Percentiles rank a stretch among this genome's conserved stretches.
phyloP scores from a whole-genome alignment of 352 stramenopile species.

The Phytophthora colocasiae region DNA sequence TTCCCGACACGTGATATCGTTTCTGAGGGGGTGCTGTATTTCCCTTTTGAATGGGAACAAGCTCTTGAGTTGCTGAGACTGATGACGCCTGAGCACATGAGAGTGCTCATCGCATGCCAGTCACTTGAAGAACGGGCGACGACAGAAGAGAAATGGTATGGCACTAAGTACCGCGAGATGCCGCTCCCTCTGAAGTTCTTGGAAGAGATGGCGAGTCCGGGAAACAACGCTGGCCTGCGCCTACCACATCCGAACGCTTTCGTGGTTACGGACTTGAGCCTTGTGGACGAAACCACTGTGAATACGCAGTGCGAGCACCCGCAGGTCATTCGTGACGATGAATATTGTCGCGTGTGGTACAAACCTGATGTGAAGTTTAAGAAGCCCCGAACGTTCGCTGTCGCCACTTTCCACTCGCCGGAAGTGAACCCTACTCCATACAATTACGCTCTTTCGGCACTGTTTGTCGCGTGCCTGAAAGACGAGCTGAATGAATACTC shows the following conservation, averaged over 20 bases:
- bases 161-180: conserved; percentile 46
- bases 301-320: conserved; percentile 29
- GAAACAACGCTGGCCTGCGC: conserved; percentile 44
- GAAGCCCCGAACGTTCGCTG: conserved; percentile 87
- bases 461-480: conserved; percentile 75
- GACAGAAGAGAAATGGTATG: conserved; percentile 57
- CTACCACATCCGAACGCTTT: conserved; percentile 50
- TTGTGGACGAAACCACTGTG: conserved; percentile 22
- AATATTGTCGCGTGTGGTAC: conserved; percentile 64
- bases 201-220: conserved; percentile 25
- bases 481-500: conserved; percentile 83
- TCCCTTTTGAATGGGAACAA: conserved; percentile 55
- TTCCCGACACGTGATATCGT: conserved; percentile 61
- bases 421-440: conserved; percentile 59
- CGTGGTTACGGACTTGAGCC: conserved; percentile 28
- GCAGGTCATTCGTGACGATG: conserved; percentile 48
- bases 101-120: conserved; percentile 47
- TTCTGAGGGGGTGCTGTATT: conserved; percentile 54
- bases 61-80: conserved; percentile 48
- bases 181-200: conserved; percentile 38
- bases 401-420: conserved; percentile 69
- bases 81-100: conserved; percentile 51
- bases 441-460: conserved; percentile 61
- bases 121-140: conserved; percentile 32
- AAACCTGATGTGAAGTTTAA: conserved; percentile 87